Conservation (phyloP, 495 filamentous ascomycete genomes). For the Xeromyces bisporus region DNA sequence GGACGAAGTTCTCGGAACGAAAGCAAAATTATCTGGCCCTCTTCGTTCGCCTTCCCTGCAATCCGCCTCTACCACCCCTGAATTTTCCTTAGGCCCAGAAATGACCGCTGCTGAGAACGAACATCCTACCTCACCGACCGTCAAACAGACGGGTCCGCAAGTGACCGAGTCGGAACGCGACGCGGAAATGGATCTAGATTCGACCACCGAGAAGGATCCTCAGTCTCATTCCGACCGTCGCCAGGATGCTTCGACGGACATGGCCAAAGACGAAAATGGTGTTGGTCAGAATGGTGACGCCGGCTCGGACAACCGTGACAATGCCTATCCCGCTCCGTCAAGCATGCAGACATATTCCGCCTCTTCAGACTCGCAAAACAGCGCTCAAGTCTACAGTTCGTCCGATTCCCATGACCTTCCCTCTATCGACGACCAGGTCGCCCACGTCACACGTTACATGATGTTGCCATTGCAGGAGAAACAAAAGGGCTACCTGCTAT, state of each 20-base stretch:
- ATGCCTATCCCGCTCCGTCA: conserved; percentile 16
- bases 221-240: no score
- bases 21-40: conserved; percentile 22
- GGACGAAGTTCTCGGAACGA: conserved; percentile 35
- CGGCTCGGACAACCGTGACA: conserved; percentile 9
- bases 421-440: conserved; percentile 63
- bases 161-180: conserved; percentile 8
- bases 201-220: conserved; percentile 9
- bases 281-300: conserved; percentile 10
- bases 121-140: conserved; percentile 8
- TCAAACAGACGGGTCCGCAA: conserved; percentile 11
- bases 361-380: conserved; percentile 6
- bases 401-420: conserved; percentile 18
- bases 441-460: conserved; percentile 41
- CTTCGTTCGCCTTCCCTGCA: conserved; percentile 32
- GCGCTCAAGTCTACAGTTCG: conserved; percentile 7
- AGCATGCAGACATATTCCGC: conserved; percentile 16
- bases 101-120: conserved; percentile 24
- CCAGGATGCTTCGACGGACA: no score
- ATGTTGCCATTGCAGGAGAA: conserved; percentile 42
- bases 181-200: conserved; percentile 14
- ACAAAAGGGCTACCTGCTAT: conserved; percentile 62
- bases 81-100: conserved; percentile 45
- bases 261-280: conserved; percentile 11
- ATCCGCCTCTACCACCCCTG: conserved; percentile 39